Percentiles rank a stretch among this genome's conserved stretches.
Evolutionary conservation across 1,139 yeast genomes (phyloP).

Genomic region (Yamadazyma triangularis): DNA sequence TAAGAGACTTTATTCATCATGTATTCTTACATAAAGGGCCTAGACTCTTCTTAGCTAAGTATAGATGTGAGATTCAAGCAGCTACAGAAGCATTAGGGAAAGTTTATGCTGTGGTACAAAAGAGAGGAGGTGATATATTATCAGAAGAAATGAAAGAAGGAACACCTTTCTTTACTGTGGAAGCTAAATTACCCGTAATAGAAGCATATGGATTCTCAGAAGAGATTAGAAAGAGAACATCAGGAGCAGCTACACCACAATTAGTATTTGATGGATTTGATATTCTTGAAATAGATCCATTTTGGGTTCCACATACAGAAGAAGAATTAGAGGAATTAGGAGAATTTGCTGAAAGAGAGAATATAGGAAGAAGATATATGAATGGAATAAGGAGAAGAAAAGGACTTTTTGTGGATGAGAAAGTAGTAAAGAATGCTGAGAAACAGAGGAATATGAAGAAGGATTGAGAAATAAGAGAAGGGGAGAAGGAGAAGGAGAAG

Average conservation of each 20-base stretch:
- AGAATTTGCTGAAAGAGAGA: conserved; percentile 88
- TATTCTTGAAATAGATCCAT: conserved; percentile 85
- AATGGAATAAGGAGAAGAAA: conserved; percentile 77
- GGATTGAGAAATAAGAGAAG: too few species aligned
- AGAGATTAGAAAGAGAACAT: conserved; percentile 86
- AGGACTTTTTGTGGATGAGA: conserved; percentile 87
- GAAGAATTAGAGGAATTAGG: conserved; percentile 94
- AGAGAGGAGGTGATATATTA: conserved; percentile 77
- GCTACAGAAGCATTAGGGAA: conserved; percentile 91
- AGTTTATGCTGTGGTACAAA: conserved; percentile 91
- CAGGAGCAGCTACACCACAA: conserved; percentile 98
- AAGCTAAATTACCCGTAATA: conserved; percentile 84
- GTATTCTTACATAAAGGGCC: conserved; percentile 80
- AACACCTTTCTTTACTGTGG: conserved; percentile 88
- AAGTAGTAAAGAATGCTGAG: conserved; percentile 86
- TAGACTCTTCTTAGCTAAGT: conserved; percentile 85
- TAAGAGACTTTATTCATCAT: conserved; percentile 69
- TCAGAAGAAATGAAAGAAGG: conserved; percentile 98
- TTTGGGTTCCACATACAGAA: conserved; percentile 99
- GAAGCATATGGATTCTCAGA: conserved; percentile 98
- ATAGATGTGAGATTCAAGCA: conserved; percentile 92
- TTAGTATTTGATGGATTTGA: conserved; percentile 88
- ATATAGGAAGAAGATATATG: conserved; percentile 83
- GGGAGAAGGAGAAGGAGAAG: too few species aligned
- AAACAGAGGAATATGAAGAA: conserved; percentile 83